These are phyloP conservation scores for Hypocrella siamensis DNA, from an alignment of 2,329 filamentous ascomycete species.

Conservation along the genomic window DNA sequence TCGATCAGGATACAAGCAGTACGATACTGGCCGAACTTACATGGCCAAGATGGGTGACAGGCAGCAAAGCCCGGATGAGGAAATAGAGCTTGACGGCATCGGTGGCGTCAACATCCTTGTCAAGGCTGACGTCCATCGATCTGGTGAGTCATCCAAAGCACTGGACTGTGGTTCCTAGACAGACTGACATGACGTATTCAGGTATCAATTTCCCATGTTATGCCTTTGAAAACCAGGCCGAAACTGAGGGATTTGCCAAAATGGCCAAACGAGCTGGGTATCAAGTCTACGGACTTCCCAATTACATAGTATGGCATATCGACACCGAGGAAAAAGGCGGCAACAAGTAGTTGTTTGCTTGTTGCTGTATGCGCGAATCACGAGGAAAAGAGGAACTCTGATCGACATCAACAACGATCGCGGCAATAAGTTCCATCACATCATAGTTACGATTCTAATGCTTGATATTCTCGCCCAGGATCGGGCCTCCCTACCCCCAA, in stretches of 20 bases:
- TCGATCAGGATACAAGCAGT: constrained; percentile 70
- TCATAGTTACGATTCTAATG: too few species aligned
- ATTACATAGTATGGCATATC: constrained; percentile 98
- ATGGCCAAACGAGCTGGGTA: constrained; percentile 97
- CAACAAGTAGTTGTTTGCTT: constrained; percentile 35
- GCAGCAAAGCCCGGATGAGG: constrained; percentile 79
- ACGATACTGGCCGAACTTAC: constrained; percentile 75
- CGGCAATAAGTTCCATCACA: too few species aligned
- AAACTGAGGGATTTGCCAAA: constrained; percentile 96
- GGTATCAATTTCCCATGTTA: constrained; percentile 97
- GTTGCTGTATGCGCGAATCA: neutral
- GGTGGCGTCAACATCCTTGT: constrained; percentile 95
- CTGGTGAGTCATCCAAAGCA: constrained; percentile 52
- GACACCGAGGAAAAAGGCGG: constrained; percentile 91
- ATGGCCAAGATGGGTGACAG: constrained; percentile 88
- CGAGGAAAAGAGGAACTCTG: neutral
- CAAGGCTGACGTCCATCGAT: constrained; percentile 93
- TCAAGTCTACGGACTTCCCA: constrained; percentile 79
- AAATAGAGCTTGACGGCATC: constrained; percentile 86
- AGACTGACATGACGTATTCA: constrained; percentile 14
- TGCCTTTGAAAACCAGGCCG: constrained; percentile 95
- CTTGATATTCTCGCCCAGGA: too few species aligned
- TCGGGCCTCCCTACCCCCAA: too few species aligned
- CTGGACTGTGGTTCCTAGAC: neutral
- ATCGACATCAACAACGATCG: neutral